Base-by-base conservation (phyloP, 2,329 filamentous ascomycete species). In the Pseudogymnoascus sp. region DNA sequence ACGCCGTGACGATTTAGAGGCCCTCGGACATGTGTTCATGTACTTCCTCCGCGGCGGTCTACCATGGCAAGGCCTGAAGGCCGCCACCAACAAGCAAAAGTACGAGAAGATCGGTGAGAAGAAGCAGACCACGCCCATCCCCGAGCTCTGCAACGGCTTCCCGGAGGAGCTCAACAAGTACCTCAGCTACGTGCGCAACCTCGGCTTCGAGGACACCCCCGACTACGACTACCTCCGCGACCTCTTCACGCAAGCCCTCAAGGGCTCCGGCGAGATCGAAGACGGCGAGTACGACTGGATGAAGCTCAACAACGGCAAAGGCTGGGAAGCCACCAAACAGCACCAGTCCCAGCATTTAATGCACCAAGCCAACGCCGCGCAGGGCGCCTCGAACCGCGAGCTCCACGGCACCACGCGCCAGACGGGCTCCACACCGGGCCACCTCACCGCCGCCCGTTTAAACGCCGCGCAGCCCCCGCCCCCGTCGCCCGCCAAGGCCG, bases 81-180 rank as follows among this genome's bases (percentile, higher is more conserved):
- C 86, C 74, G 86, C 86, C 31, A 89, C 86, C 57, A 89, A 89
- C 77, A 88, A 99, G 85, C 95, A 99, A 76, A 99, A 99, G 80
- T 99, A 99, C 75, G 95, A 99, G 80, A 97, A 97, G 84, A 99
- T 99, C 77, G 95, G 95, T 54, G 93, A 99, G 82, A 97, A 99
- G 88, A 99, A 99, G 82, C 95, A 97, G 80, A 97, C 93, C 0
- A 97, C 95, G 21, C 85, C 86, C 4, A 96, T 99, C 79, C 96
- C 97, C 80, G 95, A 99, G 72, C 85, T 99, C 14, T 97, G 93
- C 75, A 93, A 97, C 71, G 89, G 91, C 61, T 97, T 96, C 78
- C 93, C 95, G 68, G 91, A 96, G 75, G 93, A 99, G 78, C 96
- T 99, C 77, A 96, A 89, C 81, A 96, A 97, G 78, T 99, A 99